Evolutionary conservation across 805 yeast species (phyloP), one percentile per base, ranked within the genome.

Genomic region (Candida taoyuanica): DNA sequence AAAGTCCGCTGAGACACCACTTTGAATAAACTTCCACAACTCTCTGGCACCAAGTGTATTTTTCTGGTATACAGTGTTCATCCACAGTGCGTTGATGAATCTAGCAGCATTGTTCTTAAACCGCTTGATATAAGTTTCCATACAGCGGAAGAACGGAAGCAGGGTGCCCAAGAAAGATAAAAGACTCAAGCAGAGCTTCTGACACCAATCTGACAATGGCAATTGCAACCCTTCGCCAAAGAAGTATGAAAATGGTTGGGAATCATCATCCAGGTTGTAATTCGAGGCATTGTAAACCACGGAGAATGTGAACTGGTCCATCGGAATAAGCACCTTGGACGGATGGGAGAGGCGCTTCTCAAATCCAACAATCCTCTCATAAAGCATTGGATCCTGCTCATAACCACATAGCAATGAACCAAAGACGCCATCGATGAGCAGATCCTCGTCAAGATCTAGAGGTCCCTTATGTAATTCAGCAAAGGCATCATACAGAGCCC

Each of bases 381-480:
- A 13, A 14, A 37, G 8, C 23, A 43, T 11, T 35, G 50, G 26
- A 9, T 43, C 37, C 1, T 37, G 31, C n/a, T 48, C 42, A 37
- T 51, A 56, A 20, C 56, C 59, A 40, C 57, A 47, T 2, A 69
- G 42, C 14, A 71, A 49, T 8, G 58, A 64, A 2, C 77, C 76
- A 7, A 69, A 29, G 5, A 69, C 50, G 4, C 65, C 43, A 28
- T 73, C 75, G 30, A 69, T 57, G 35, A 63, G 51, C 5, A 46
- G 27, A 8, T 30, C 30, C 5, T 59, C 57, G 9, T 50, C 48
- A 3, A 49, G n/a, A 25, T 56, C 30, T 0, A 4, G 38, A 1
- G 49, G 44, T 1, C 35, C 24, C 1, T 48, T 42, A 11, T 53
- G 37, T 8, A 43, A 39, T 0, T 46, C 38, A 0, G 58, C 17